Conservation (phyloP, 129 eudicot genomes). For the Flaveria linearis region DNA sequence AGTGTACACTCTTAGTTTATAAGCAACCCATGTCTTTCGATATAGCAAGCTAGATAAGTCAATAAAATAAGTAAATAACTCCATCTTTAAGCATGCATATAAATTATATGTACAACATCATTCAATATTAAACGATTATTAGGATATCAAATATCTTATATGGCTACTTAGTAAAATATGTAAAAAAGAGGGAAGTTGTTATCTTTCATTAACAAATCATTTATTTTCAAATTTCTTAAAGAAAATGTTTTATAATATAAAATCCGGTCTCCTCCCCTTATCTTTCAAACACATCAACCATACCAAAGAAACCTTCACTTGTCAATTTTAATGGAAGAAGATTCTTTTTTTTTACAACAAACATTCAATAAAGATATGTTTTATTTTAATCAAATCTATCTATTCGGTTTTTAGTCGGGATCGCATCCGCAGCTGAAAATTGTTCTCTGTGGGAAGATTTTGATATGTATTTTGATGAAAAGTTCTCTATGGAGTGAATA, state of each 20-base stretch:
- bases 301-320: neutral
- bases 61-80: too few relatives aligned
- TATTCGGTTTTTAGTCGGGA: too few relatives aligned
- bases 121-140: neutral
- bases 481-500: too few relatives aligned
- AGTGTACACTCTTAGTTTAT: conserved; percentile 14
- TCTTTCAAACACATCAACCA: neutral
- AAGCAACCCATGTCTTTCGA: conserved; percentile 5
- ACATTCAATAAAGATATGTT: too few relatives aligned
- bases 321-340: neutral
- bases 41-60: neutral
- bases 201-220: neutral
- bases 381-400: too few relatives aligned
- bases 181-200: neutral
- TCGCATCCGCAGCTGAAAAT: too few relatives aligned
- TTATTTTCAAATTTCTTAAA: neutral
- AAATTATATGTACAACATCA: neutral
- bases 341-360: too few relatives aligned
- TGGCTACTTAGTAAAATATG: neutral
- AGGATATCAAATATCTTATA: neutral
- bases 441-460: too few relatives aligned
- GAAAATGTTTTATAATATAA: too few relatives aligned
- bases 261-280: too few relatives aligned
- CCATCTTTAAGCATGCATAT: too few relatives aligned
- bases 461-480: too few relatives aligned